These are phyloP conservation scores for Arabidopsis suecica DNA, from an alignment of 345 rosid genomes.

Conservation along the genomic window DNA sequence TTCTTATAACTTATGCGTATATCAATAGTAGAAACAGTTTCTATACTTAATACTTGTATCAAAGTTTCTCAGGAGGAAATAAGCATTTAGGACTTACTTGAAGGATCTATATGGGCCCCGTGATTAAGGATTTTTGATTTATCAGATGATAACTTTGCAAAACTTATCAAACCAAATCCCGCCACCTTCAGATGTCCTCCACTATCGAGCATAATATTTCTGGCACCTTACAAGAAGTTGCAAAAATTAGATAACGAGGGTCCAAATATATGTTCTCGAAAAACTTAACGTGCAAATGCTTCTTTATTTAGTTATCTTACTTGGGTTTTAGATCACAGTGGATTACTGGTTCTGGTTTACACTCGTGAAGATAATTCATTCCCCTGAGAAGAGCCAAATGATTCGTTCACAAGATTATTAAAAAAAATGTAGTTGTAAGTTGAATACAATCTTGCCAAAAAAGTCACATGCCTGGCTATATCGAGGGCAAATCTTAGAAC, in stretches of 20 bases:
- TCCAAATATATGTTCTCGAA: conserved; percentile 34
- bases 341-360: conserved; percentile 89
- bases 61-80: conserved; percentile 4
- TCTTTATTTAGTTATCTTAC: conserved; percentile 75
- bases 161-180: conserved; percentile 80
- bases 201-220: conserved; percentile 96
- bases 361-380: conserved; percentile 83
- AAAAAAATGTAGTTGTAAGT: not conserved
- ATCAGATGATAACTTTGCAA: conserved; percentile 64
- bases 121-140: conserved; percentile 64
- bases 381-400: conserved; percentile 66
- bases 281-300: conserved; percentile 42
- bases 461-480: conserved; percentile 73
- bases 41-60: conserved; percentile 9
- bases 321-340: conserved; percentile 93
- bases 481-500: conserved; percentile 82
- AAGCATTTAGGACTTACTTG: conserved; percentile 61
- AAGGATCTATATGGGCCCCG: conserved; percentile 53
- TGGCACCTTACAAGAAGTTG: conserved; percentile 97
- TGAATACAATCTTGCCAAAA: conserved; percentile 18
- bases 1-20: not conserved
- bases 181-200: conserved; percentile 85
- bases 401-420: conserved; percentile 18
- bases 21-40: conserved; percentile 8
- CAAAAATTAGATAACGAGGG: conserved; percentile 66